phyloP scores from a whole-genome alignment of 306 rosid genomes.

The Cicer cuneatum region DNA sequence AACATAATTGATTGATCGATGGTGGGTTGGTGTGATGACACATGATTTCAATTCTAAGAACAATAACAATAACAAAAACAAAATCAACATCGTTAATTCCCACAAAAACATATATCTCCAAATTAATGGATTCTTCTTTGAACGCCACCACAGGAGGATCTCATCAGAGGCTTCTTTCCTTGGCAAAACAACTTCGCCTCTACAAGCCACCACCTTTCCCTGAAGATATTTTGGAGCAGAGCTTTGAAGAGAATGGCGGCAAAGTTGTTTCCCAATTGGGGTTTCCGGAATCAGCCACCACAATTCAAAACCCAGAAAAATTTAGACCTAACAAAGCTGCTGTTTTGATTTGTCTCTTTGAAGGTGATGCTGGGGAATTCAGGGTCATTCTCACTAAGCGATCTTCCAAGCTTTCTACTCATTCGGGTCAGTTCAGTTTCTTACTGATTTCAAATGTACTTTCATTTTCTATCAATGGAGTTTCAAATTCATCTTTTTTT shows the following conservation, averaged over 20 bases:
- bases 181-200: conserved; percentile 85
- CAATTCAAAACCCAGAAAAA: conserved; percentile 56
- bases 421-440: conserved; percentile 68
- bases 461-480: conserved; percentile 31
- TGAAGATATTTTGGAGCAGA: conserved; percentile 65
- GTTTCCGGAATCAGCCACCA: conserved; percentile 73
- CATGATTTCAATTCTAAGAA: conserved; percentile 72
- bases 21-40: neutral
- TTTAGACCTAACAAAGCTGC: conserved; percentile 82
- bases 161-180: conserved; percentile 55
- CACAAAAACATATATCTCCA: conserved; percentile 34
- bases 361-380: conserved; percentile 83
- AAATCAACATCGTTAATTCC: conserved; percentile 42
- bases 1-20: no score
- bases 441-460: neutral
- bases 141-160: conserved; percentile 44
- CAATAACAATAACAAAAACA: no score
- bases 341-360: conserved; percentile 88
- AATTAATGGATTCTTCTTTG: conserved; percentile 64
- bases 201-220: conserved; percentile 70
- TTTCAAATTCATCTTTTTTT: conserved; percentile 49
- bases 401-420: conserved; percentile 72
- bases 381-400: conserved; percentile 91
- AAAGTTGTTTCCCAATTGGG: conserved; percentile 89
- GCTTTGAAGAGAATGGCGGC: conserved; percentile 60